Base-by-base conservation (phyloP, 208 protist genomes). In the Blastocrithidia nonstop region DNA sequence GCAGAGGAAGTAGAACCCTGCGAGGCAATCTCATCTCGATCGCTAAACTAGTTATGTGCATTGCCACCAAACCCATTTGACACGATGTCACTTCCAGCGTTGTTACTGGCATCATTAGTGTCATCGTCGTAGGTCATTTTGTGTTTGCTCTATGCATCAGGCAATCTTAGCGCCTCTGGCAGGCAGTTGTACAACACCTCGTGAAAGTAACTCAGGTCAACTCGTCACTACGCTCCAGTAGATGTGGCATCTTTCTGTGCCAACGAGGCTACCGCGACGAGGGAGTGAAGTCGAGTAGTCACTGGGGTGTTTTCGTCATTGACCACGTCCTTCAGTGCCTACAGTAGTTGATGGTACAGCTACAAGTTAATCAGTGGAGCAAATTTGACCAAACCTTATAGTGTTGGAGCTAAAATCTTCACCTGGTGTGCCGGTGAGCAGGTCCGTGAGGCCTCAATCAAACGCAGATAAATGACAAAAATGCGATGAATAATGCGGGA, bases 201-300 rank as follows among this genome's bases (percentile, higher is more conserved):
- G 50, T 93, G 85, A 47, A 93, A 93, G 67, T 88, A 90, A 66
- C 80, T 90, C 27, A 93, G 75, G 54, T 93, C 85, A 16, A 93
- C 85, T 9, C 85, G 72, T 80, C 85, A 93, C 50, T 93, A 77
- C 20, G 65, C 57, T 11, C 63, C 74, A 35, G 71, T 86, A 21
- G 64, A 53, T 11, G 75, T 93, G 28, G 77, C 76, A 44, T 93
- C 85, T 45, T 70, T 62, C 50, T 90, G 79, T n/a, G 80, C 80
- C 4, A 93, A 51, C 9, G 85, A 83, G 0, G 85, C 79, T 38
- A 88, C 85, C 4, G 85, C 79, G 21, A 93, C 79, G 38, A 93
- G 67, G 22, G 85, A 79, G 53, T 93, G 85, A 50, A 93, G 54
- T 50, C 78, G 76, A 29, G 85, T 93, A 15, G 85, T 83, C 23